Conservation (phyloP, 2,329 filamentous ascomycete species). For the Mycosphaerella sp. region DNA sequence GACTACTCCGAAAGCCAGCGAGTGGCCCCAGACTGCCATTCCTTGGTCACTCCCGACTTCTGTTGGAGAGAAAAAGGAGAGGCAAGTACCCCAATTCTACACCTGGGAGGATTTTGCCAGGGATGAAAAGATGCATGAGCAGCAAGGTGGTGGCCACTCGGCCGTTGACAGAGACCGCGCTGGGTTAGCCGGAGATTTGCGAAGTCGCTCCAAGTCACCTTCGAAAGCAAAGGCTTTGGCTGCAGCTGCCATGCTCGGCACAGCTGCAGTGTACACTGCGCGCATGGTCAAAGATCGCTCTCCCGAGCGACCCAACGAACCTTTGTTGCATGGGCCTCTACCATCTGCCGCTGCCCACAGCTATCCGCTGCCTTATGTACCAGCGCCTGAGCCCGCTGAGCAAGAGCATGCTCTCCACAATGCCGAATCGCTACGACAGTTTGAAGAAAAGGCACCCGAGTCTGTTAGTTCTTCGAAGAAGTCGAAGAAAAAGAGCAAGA, state of each 20-base stretch:
- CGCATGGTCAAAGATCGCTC: constrained; percentile 14
- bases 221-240: constrained; percentile 19
- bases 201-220: constrained; percentile 15
- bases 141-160: constrained; percentile 2
- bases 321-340: not conserved
- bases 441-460: not conserved
- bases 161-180: not conserved
- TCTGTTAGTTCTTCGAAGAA: constrained; percentile 18
- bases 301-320: constrained; percentile 6
- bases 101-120: constrained; percentile 35
- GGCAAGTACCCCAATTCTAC: constrained; percentile 34
- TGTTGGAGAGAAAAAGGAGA: constrained; percentile 14
- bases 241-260: constrained; percentile 27
- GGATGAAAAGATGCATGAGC: constrained; percentile 28
- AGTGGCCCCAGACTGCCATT: constrained; percentile 31
- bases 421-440: not conserved
- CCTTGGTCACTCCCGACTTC: constrained; percentile 6
- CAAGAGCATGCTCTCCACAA: not conserved
- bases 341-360: constrained; percentile 4
- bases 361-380: constrained; percentile 14
- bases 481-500: constrained; percentile 25
- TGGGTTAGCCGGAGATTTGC: not conserved
- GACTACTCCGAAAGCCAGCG: constrained; percentile 60
- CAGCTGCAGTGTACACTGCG: constrained; percentile 25
- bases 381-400: not conserved